These are phyloP conservation scores for Tritrichomonas foetus DNA, from an alignment of 208 protist species.

Conservation along the genomic window DNA sequence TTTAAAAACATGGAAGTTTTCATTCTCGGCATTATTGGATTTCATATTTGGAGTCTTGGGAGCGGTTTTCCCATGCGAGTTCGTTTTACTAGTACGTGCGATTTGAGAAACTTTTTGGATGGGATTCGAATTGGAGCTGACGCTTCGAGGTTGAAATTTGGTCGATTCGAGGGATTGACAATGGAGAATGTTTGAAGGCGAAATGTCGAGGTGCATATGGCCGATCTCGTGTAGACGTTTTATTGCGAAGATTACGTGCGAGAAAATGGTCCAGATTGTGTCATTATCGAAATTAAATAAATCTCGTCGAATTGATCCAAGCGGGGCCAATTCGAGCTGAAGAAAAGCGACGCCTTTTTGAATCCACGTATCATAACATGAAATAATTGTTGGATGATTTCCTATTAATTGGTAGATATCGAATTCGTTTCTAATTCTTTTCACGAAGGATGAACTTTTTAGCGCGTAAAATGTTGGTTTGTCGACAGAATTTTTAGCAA, in stretches of 20 bases:
- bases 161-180: background rate
- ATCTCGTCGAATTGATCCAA: background rate
- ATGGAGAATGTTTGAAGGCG: slow-evolving; percentile 12
- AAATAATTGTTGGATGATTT: background rate
- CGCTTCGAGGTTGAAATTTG: too few species aligned
- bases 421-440: slow-evolving; percentile 7
- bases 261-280: background rate
- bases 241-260: background rate
- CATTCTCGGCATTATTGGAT: too few species aligned
- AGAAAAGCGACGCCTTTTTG: background rate
- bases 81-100: too few species aligned
- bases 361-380: background rate
- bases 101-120: too few species aligned
- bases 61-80: too few species aligned
- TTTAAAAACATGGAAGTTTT: slow-evolving; percentile 13
- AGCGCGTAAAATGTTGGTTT: background rate
- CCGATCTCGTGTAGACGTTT: background rate
- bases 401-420: background rate
- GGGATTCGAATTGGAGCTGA: too few species aligned
- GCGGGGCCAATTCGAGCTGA: background rate
- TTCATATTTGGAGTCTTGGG: too few species aligned
- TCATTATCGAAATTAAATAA: background rate
- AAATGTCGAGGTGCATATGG: slow-evolving; percentile 17
- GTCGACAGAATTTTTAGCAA: background rate
- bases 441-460: background rate